Evolutionary conservation across 805 yeast species (phyloP).

Genomic region (Candida manassasensis): DNA sequence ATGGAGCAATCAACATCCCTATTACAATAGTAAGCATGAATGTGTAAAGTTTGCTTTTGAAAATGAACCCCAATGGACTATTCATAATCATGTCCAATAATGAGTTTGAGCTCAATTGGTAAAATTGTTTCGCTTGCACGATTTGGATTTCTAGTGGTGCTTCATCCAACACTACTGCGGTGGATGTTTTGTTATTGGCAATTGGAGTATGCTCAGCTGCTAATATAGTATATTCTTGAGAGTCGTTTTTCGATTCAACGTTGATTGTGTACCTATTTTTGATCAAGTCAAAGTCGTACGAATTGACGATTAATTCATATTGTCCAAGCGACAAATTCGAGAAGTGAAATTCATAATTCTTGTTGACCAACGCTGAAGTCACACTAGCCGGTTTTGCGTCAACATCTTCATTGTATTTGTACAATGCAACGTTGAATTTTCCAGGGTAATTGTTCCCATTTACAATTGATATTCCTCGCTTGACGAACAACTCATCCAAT

Average conservation of each 20-base stretch:
- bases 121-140: slow-evolving; percentile 25
- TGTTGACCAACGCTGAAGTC: slow-evolving; percentile 16
- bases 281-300: slow-evolving; percentile 32
- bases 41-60: slow-evolving; percentile 32
- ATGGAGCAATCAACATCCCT: slow-evolving; percentile 30
- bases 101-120: slow-evolving; percentile 28
- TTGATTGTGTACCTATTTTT: slow-evolving; percentile 22
- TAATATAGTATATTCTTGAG: slow-evolving; percentile 8
- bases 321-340: slow-evolving; percentile 23
- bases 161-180: slow-evolving; percentile 9
- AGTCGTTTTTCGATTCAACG: slow-evolving; percentile 13
- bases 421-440: slow-evolving; percentile 24
- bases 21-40: slow-evolving; percentile 24
- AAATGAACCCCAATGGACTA: slow-evolving; percentile 40
- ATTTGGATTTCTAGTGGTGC: slow-evolving; percentile 20
- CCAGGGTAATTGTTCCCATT: slow-evolving; percentile 34
- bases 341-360: slow-evolving; percentile 22
- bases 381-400: slow-evolving; percentile 2
- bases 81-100: slow-evolving; percentile 28
- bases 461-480: slow-evolving; percentile 15
- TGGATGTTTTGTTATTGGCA: slow-evolving; percentile 15
- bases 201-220: slow-evolving; percentile 21
- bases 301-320: slow-evolving; percentile 29
- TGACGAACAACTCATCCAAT: slow-evolving; percentile 12
- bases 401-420: slow-evolving; percentile 5